These are phyloP conservation scores for Cryptosporidium meleagridis DNA, from an alignment of 169 alveolate species.

Conservation along the genomic window DNA sequence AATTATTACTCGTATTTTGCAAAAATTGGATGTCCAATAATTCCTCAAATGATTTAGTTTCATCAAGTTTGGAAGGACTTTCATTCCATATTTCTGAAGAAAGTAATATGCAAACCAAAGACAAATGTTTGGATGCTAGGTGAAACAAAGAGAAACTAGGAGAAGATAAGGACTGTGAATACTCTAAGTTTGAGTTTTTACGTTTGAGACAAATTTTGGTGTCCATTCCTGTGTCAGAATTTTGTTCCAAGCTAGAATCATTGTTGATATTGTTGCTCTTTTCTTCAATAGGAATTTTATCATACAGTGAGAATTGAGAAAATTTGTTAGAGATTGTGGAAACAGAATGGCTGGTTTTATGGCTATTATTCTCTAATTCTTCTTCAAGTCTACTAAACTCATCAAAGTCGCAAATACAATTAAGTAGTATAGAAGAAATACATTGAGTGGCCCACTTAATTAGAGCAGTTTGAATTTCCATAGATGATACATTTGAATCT, in stretches of 20 bases:
- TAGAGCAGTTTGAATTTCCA: slow-evolving; percentile 62
- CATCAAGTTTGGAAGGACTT: neutral
- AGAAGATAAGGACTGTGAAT: neutral
- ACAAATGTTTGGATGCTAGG: slow-evolving; percentile 37
- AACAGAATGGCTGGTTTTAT: neutral
- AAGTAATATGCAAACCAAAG: slow-evolving; percentile 15
- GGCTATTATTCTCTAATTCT: neutral
- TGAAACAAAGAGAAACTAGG: slow-evolving; percentile 47
- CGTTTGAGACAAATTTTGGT: neutral
- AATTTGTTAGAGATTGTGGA: neutral
- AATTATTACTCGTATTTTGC: neutral
- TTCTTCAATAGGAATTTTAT: neutral
- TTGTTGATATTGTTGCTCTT: neutral
- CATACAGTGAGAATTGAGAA: neutral
- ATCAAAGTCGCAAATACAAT: slow-evolving; percentile 19
- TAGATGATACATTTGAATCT: slow-evolving; percentile 63
- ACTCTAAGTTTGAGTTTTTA: neutral
- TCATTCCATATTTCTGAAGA: slow-evolving; percentile 39
- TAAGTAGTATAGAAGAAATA: slow-evolving; percentile 50
- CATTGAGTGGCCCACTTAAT: slow-evolving; percentile 67
- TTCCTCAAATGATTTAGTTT: neutral
- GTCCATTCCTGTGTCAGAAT: slow-evolving; percentile 1
- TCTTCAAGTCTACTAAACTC: slow-evolving; percentile 46
- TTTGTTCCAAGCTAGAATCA: neutral
- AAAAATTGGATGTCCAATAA: neutral